These are phyloP conservation scores for Ilex paraguariensis DNA, from an alignment of 305 asterid species.

Conservation along the genomic window DNA sequence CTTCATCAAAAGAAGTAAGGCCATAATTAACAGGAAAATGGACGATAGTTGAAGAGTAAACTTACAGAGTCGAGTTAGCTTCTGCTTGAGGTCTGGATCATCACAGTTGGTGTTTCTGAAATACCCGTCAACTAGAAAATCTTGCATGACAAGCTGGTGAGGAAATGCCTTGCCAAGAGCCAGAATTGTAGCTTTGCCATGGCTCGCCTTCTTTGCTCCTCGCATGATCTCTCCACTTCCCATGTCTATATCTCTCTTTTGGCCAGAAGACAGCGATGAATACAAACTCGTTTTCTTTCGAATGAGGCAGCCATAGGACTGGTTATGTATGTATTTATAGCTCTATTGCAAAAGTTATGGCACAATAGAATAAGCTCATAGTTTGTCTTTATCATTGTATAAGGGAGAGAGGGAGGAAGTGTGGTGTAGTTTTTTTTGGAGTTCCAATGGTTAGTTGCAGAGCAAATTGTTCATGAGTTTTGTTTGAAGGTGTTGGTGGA, in stretches of 20 bases:
- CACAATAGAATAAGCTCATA: not conserved
- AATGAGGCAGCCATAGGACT: too few relatives aligned
- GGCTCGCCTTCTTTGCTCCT: constrained; percentile 16
- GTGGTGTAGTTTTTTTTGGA: not conserved
- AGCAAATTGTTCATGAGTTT: not conserved
- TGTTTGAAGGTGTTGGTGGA: not conserved
- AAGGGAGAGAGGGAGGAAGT: not conserved
- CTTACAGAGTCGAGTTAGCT: constrained; percentile 79
- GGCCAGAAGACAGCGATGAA: too few relatives aligned
- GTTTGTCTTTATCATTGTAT: not conserved
- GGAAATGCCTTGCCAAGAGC: constrained; percentile 96
- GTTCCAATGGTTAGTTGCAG: not conserved
- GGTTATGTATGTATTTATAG: too few relatives aligned
- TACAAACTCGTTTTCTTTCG: too few relatives aligned
- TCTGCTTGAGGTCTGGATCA: constrained; percentile 72
- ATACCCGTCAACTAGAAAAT: constrained; percentile 82
- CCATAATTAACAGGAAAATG: not conserved
- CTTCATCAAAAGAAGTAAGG: too few relatives aligned
- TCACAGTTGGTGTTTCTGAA: constrained; percentile 75
- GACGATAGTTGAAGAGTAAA: not conserved
- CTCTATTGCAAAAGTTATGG: too few relatives aligned
- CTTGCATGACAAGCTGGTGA: constrained; percentile 94
- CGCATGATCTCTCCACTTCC: constrained; percentile 29
- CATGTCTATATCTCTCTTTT: constrained; percentile 13
- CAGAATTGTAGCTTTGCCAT: constrained; percentile 56